These are phyloP conservation scores for Chaetothyriales sp. DNA, from an alignment of 2,329 filamentous ascomycete genomes.

Conservation along the genomic window DNA sequence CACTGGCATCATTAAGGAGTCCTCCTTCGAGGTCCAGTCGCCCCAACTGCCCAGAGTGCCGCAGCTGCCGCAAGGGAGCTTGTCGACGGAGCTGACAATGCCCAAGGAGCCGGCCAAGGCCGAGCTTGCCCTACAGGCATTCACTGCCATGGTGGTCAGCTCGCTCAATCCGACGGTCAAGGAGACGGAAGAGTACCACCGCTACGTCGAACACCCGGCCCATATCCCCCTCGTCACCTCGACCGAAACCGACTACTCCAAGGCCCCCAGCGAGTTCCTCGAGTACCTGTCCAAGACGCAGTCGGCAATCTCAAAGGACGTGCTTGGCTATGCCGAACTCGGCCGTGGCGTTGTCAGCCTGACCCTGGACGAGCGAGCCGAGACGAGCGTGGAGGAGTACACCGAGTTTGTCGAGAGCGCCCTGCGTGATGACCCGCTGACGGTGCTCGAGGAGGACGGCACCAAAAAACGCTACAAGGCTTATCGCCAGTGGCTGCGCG, in stretches of 20 bases:
- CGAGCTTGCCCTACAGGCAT: conserved; percentile 58
- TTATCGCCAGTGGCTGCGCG: conserved; percentile 84
- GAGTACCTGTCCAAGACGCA: conserved; percentile 51
- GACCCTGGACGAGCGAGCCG: conserved; percentile 35
- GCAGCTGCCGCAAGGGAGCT: conserved; percentile 14
- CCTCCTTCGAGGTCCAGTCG: conserved; percentile 20
- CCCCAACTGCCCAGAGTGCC: conserved; percentile 11
- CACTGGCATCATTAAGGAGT: conserved; percentile 44
- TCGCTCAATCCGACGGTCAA: conserved; percentile 75
- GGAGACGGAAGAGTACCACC: conserved; percentile 67
- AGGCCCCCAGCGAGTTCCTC: conserved; percentile 46
- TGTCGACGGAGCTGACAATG: conserved; percentile 29
- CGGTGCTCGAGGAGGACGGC: conserved; percentile 72
- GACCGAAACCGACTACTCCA: conserved; percentile 22
- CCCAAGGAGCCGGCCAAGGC: conserved; percentile 52
- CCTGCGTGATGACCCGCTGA: conserved; percentile 68
- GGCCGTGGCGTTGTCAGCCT: conserved; percentile 30
- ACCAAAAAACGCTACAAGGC: conserved; percentile 93
- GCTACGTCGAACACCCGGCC: conserved; percentile 79
- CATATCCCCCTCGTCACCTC: conserved; percentile 56
- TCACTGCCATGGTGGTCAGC: conserved; percentile 64
- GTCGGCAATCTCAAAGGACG: conserved; percentile 23
- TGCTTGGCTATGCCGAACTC: conserved; percentile 8
- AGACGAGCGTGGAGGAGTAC: conserved; percentile 59
- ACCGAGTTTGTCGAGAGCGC: conserved; percentile 49